phyloP scores from a whole-genome alignment of 2,329 filamentous ascomycete species.

The Ascochyta rabiei region DNA sequence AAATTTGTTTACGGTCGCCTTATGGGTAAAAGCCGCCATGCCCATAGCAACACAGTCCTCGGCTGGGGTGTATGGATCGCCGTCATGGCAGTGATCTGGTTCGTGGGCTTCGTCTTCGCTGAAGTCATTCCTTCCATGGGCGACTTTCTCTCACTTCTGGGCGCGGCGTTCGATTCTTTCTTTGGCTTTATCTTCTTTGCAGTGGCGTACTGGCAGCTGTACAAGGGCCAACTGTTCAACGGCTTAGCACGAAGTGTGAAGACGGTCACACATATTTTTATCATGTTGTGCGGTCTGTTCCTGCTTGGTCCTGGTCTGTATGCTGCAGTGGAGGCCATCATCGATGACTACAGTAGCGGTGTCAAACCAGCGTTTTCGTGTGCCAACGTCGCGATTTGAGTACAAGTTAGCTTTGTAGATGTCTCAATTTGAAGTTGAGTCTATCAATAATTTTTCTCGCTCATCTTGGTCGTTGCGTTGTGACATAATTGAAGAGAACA shows the following conservation, averaged over 20 bases:
- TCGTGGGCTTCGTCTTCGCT: constrained; percentile 83
- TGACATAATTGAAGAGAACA: no score
- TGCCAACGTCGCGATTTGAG: constrained; percentile 55
- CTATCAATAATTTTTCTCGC: no score
- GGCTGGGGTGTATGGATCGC: constrained; percentile 80
- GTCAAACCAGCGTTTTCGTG: constrained; percentile 58
- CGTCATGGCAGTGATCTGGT: constrained; percentile 76
- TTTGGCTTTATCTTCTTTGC: constrained; percentile 96
- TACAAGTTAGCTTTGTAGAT: not conserved
- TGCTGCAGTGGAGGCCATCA: constrained; percentile 59
- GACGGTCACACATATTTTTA: constrained; percentile 54
- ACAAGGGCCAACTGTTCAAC: constrained; percentile 63
- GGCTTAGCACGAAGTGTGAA: constrained; percentile 47
- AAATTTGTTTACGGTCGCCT: constrained; percentile 90
- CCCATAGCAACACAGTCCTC: constrained; percentile 76
- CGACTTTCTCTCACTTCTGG: constrained; percentile 72
- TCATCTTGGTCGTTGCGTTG: no score
- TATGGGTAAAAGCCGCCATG: constrained; percentile 78
- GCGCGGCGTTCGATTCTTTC: constrained; percentile 85
- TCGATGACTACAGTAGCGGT: constrained; percentile 55
- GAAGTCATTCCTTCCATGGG: constrained; percentile 93
- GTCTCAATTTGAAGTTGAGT: no score
- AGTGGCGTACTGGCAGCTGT: constrained; percentile 77
- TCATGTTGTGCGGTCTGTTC: constrained; percentile 56
- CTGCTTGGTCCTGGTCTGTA: constrained; percentile 60